A percentile compares a stretch with the other conserved stretches of the same genome.
phyloP scores from a whole-genome alignment of 2,329 filamentous ascomycete species.

The Clarireedia hainanense region DNA sequence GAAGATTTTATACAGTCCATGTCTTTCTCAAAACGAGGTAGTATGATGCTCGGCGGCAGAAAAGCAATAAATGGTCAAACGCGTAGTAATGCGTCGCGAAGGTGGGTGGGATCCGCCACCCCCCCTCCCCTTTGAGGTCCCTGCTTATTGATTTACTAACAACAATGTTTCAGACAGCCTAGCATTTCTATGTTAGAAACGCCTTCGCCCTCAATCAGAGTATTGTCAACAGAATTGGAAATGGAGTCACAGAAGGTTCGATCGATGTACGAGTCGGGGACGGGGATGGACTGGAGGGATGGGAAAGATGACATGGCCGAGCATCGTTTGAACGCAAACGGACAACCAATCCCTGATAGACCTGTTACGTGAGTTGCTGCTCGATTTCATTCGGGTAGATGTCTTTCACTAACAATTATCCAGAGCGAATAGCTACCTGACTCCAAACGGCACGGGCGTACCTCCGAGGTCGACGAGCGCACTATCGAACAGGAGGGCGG shows the following conservation, averaged over 20 bases:
- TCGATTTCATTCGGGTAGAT: background rate
- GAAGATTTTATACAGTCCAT: constrained; percentile 49
- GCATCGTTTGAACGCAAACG: constrained; percentile 1
- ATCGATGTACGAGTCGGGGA: constrained; percentile 29
- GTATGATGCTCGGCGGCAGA: constrained; percentile 51
- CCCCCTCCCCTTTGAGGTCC: background rate
- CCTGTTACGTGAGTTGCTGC: constrained; percentile 10
- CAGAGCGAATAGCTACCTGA: constrained; percentile 16
- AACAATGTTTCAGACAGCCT: constrained; percentile 19
- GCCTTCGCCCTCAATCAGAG: constrained; percentile 18
- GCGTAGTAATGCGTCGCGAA: constrained; percentile 18
- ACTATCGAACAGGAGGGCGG: constrained; percentile 23
- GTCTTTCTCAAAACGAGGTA: constrained; percentile 56
- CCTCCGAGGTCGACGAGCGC: constrained; percentile 19
- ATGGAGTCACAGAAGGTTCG: constrained; percentile 30
- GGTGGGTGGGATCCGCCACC: constrained; percentile 13
- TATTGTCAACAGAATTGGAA: constrained; percentile 26
- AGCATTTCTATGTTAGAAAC: constrained; percentile 22
- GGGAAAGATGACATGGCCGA: constrained; percentile 13
- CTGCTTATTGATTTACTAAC: constrained; percentile 12
- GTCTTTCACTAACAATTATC: constrained; percentile 12
- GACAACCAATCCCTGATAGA: constrained; percentile 8
- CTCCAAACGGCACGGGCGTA: constrained; percentile 7
- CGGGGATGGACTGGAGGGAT: constrained; percentile 22
- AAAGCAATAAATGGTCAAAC: constrained; percentile 24